Evolutionary conservation across 352 stramenopile species (phyloP), one percentile per base, ranked within the genome.

Genomic region (Thalassiosira hispida): DNA sequence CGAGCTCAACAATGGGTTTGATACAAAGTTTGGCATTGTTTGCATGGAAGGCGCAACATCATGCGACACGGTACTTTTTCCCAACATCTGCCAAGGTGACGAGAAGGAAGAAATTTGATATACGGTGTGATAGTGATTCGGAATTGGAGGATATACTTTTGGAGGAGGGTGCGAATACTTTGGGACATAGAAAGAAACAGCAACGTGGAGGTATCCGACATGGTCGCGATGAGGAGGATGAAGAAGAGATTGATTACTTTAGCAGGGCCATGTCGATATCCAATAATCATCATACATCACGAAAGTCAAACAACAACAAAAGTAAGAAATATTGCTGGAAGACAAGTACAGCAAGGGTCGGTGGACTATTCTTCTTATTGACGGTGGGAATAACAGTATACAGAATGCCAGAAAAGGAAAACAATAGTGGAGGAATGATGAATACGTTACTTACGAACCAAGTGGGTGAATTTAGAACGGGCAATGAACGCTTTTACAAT

Each of bases 211-310:
- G 47, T 42, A 25, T 8, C 27, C 2, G 20, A 9, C 11, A 25
- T 27, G 38, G 44, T 49, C 9, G 14, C 14, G 53, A 52, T 29
- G 51, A 64, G 4, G 40, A 66, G 9, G 63, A 75, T 5, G 62
- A 79, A 33, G 76, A 84, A 3, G 76, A 84, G n/a, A 76, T 84
- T 27, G 76, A 84, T 52, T 84, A 84, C 42, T 84, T 84, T 46
- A 72, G 76, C 40, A 75, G 68, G 38, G 76, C 69, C 46, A 84
- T 84, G 76, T 72, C 66, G 20, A 51, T 31, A 44, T 67, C 49
- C 16, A 60, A 25, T 18, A 67, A 20, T 59, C 56, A 53, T 25
- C 57, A 8, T 46, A 57, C 20, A 68, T 42, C 29, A 20, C 11
- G 27, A 7, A 44, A 14, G 9, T 42, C 44, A 53, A 44, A 18